Evolutionary conservation across 2,329 filamentous ascomycete genomes (phyloP), one percentile per base, ranked within the genome.

Genomic region (Colletotrichum theobromicola): DNA sequence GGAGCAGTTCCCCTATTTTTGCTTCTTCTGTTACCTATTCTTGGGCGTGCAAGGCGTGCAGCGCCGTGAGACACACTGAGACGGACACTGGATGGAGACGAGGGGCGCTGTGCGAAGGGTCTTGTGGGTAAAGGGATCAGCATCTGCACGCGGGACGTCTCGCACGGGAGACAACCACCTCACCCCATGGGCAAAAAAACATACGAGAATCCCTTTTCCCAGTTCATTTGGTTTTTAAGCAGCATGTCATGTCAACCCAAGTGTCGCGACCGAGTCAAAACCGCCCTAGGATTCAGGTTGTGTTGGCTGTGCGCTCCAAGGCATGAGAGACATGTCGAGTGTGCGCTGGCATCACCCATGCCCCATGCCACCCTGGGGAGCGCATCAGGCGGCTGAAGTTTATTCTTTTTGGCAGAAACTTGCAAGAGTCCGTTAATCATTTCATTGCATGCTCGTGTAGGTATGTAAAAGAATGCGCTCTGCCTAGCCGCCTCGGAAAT

Each of bases 381-480:
- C 24, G 18, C 32, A 21, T n/a, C 24, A 35, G 34, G 46, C 26
- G 21, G 8, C 15, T 26, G 13, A n/a, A 30, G 15, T 28, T 35
- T 32, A 35, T 26, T 15, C 35, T 13, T 42, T 26, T 15, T 50
- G 10, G 0, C 42, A 50, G 42, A 50, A 46, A 16, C 5, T 12
- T 15, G 32, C n/a, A 72, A 15, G 55, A 55, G 30, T 53, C 15
- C 46, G 61, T 24, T 55, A 72, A 34, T 74, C 72, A 71, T 72
- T 72, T 74, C 72, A 67, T 67, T 72, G 72, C 72, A 74, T 74
- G 72, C 68, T 74, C 28, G 62, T 62, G 68, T 72, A 74, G 72
- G 34, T 74, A 72, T 67, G 68, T 74, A 67, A 72, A 66, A 63
- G 68, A 61, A 58, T 46, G 53, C 67, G 72, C 67, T 61, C 50